Evolutionary conservation across 2,329 filamentous ascomycete genomes (phyloP), one percentile per base, ranked within the genome.

Genomic region (Arthrocladium fulminans): DNA sequence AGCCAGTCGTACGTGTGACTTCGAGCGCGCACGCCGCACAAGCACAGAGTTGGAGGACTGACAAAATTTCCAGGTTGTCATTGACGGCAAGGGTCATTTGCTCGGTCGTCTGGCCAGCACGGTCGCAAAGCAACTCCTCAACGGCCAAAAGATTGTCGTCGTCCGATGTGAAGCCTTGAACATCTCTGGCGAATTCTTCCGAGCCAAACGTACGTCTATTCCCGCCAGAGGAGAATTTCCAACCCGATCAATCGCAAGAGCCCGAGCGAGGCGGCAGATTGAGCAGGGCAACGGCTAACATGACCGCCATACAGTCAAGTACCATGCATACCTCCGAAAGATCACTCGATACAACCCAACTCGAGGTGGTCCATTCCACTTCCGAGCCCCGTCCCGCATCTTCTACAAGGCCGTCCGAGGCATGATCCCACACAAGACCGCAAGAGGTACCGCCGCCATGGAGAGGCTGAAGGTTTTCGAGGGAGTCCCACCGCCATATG

Each of bases 121-220:
- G 0, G 61, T 64, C 29, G 65, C 63, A n/a, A 67, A 62, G 40
- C 63, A 65, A n/a, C 54, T 58, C 1, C 63, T 83, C 10, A 63
- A 64, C 0, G 73, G 67, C 30, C 79, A 83, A 57, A 97, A 97
- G 86, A 94, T 98, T 72, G 90, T 97, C 67, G 79, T 98, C 65
- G 92, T 98, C 72, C 88, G 92, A 80, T 94, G 86, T 77, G 92
- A 98, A 79, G 88, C 88, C 67, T 83, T 98, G 74, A 98, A 98
- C 84, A 98, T 98, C 82, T 98, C 92, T 64, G 92, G 92, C 78
- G 92, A 97, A 81, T 98, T 98, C 87, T 98, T 98, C 86, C 88
- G 92, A 74, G 84, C 90, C 64, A 98, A 98, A 86, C 86, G 92
- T 98, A 95, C 75, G 60, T 59, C 55, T 54, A 57, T 53, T 45